These are phyloP conservation scores for Xylaria sp. DNA, from an alignment of 2,329 filamentous ascomycete species.

Conservation along the genomic window DNA sequence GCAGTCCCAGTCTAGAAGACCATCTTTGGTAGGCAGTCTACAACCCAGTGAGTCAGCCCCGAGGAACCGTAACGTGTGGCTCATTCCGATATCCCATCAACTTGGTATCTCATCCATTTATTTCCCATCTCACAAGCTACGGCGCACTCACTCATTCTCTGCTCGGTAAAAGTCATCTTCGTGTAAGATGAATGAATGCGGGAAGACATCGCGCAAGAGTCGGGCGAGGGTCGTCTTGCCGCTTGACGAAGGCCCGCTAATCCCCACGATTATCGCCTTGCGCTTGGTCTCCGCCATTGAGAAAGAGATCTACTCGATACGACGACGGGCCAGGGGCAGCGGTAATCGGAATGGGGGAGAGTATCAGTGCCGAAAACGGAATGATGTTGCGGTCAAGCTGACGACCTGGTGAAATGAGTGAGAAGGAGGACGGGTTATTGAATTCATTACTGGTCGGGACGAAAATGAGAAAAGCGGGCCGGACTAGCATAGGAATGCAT, in stretches of 20 bases:
- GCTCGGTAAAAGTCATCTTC: conserved; percentile 94
- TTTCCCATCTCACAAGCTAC: neutral
- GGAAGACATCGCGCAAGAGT: conserved; percentile 81
- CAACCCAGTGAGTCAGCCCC: conserved; percentile 3
- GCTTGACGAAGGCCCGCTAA: conserved; percentile 89
- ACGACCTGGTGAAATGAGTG: neutral
- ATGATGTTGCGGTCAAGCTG: neutral
- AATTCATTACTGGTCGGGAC: neutral
- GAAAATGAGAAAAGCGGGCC: conserved; percentile 20
- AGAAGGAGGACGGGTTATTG: conserved; percentile 7
- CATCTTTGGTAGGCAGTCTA: conserved; percentile 62
- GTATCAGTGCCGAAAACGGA: neutral
- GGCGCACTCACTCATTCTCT: conserved; percentile 66
- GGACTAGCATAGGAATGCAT: neutral
- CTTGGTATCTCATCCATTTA: neutral
- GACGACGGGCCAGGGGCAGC: neutral
- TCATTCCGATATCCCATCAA: neutral
- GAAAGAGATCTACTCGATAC: neutral
- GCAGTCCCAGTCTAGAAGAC: conserved; percentile 90
- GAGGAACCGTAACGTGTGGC: neutral
- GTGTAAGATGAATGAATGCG: conserved; percentile 81
- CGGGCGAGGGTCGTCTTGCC: conserved; percentile 94
- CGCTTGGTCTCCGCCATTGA: conserved; percentile 35
- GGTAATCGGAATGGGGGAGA: neutral
- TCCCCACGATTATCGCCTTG: conserved; percentile 71